Conservation (phyloP, 805 yeast genomes). For the Saccharomycopsis synnaedendra region DNA sequence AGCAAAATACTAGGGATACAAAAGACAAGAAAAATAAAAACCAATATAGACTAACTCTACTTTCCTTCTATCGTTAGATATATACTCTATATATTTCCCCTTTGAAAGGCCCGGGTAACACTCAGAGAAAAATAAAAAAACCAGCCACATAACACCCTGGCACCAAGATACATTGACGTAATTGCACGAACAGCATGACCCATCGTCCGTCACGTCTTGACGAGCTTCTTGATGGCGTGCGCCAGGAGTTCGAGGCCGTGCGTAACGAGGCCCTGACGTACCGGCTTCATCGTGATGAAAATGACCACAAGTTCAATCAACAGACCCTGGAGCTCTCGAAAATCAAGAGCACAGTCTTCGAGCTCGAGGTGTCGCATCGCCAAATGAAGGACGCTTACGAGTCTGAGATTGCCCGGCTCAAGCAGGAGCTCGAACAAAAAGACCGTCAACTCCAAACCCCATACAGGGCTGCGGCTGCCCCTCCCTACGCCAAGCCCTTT, state of each 20-base stretch:
- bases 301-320: constrained; percentile 79
- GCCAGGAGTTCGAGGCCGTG: constrained; percentile 79
- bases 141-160: no score
- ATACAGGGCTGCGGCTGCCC: neutral
- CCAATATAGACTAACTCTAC: neutral
- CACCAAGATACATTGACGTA: no score
- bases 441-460: constrained; percentile 35
- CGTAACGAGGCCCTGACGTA: constrained; percentile 69
- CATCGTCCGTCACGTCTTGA: constrained; percentile 1
- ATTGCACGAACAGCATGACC: neutral
- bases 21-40: neutral
- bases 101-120: no score
- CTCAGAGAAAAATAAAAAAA: no score
- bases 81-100: neutral
- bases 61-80: neutral
- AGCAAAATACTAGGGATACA: neutral
- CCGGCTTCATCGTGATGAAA: constrained; percentile 86
- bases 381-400: constrained; percentile 90
- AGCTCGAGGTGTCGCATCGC: constrained; percentile 86
- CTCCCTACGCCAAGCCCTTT: neutral
- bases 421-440: constrained; percentile 73
- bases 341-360: constrained; percentile 87
- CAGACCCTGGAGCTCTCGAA: constrained; percentile 90
- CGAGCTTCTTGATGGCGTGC: constrained; percentile 84
- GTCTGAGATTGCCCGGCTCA: constrained; percentile 77